Base-by-base conservation (phyloP, 805 yeast genomes). In the Lachancea sp. region DNA sequence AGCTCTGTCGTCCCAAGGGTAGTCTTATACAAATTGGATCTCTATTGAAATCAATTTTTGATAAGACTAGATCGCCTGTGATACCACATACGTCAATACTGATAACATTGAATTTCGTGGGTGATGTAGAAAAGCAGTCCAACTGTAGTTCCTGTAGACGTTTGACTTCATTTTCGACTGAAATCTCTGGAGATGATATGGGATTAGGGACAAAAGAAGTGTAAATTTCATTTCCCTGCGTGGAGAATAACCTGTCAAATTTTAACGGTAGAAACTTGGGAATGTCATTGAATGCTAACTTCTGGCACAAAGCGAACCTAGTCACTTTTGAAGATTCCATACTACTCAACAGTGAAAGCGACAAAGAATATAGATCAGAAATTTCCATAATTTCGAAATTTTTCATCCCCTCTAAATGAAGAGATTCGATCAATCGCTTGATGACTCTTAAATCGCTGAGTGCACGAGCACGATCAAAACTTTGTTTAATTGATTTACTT, bases 21-120 rank as follows among this genome's bases (percentile, higher is more conserved):
- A 88, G 54, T 37, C 80, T 69, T 12, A 83, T 38, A 36, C 72
- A 62, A 12, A 72, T 65, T 1, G 48, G 49, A 0, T 51, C 36
- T 39, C 51, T 40, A 44, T 50, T 44, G 2, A 62, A 49, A 20
- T 62, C 68, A 28, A 66, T 56, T 45, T 74, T 70, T 3, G 82
- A 61, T 3, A 87, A 42, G 0, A 80, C 46, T 20, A 88, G 61
- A 52, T 77, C 80, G 0, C 80, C 83, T 7, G 80, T 71, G 7
- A 67, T 50, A 0, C 74, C 62, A 46, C 86, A 78, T 7, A 76
- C 53, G 50, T 81, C 89, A 18, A 88, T 58, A 1, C 81, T 67
- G 1, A 85, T 61, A 0, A 80, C 50, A 40, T 56, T 51, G 21
- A 55, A 56, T 16, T 36, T 25, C 2, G 25, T 32, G 20, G 20